A percentile compares a stretch with the other conserved stretches of the same genome.
Conservation (phyloP, 2,329 filamentous ascomycete species). For the Botrytis medusae region DNA sequence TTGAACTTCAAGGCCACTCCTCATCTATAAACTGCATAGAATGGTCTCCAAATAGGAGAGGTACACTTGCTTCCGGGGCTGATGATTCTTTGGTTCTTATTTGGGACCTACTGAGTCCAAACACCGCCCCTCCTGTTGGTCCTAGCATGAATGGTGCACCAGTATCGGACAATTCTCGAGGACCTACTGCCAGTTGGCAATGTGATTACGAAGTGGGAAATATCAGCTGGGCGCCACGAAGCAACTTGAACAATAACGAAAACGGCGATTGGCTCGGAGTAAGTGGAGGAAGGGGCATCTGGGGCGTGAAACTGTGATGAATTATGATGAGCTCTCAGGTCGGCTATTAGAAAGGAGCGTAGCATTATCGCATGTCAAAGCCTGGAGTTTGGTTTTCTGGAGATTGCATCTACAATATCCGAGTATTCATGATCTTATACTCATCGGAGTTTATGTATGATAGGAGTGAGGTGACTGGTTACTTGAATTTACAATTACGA, state of each 20-base stretch:
- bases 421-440: conserved; percentile 27
- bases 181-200: conserved; percentile 74
- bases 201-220: conserved; percentile 88
- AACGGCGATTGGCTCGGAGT: conserved; percentile 83
- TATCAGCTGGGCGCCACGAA: conserved; percentile 78
- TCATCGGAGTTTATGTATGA: conserved; percentile 28
- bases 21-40: conserved; percentile 89
- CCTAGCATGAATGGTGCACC: conserved; percentile 51
- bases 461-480: conserved; percentile 18
- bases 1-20: conserved; percentile 87
- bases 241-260: conserved; percentile 59
- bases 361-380: conserved; percentile 29
- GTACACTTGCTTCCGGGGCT: conserved; percentile 84
- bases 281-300: conserved; percentile 75
- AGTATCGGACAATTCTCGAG: conserved; percentile 58
- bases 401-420: conserved; percentile 31
- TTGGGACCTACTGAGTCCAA: conserved; percentile 81
- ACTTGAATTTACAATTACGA: not conserved
- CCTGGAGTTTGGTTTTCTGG: conserved; percentile 31
- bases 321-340: conserved; percentile 24
- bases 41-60: conserved; percentile 86
- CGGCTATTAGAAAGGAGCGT: conserved; percentile 27
- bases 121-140: conserved; percentile 36
- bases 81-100: conserved; percentile 90
- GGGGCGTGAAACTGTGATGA: conserved; percentile 53